These are phyloP conservation scores for Megacollybia marginata DNA, from an alignment of 768 basidiomycete species.

Conservation along the genomic window DNA sequence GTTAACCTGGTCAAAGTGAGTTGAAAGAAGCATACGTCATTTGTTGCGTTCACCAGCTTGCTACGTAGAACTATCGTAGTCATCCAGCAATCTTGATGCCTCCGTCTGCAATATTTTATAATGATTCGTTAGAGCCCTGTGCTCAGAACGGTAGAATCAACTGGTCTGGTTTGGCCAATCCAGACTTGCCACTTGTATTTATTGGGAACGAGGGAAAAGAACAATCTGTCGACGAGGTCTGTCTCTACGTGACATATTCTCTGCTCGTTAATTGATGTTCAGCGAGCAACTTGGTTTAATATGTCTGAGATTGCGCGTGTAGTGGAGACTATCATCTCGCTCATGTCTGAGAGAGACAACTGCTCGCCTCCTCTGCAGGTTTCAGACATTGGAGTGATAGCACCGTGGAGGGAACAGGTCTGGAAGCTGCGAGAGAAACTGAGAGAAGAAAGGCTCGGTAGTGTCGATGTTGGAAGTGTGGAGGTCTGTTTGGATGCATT, in stretches of 20 bases:
- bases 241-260: constrained; percentile 1
- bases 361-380: constrained; percentile 33
- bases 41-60: background rate
- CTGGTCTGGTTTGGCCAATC: constrained; percentile 34
- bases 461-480: constrained; percentile 45
- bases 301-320: constrained; percentile 35
- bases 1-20: constrained; percentile 38
- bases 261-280: background rate
- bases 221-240: constrained; percentile 39
- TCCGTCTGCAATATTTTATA: constrained; percentile 46
- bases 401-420: constrained; percentile 46
- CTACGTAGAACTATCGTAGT: constrained; percentile 36
- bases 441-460: constrained; percentile 30
- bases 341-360: constrained; percentile 26
- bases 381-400: constrained; percentile 41
- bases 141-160: constrained; percentile 33
- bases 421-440: constrained; percentile 41
- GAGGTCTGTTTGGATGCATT: constrained; percentile 25
- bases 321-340: constrained; percentile 29
- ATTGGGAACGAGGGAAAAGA: constrained; percentile 33
- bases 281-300: constrained; percentile 46
- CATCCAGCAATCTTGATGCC: constrained; percentile 49
- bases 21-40: constrained; percentile 1
- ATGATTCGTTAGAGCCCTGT: constrained; percentile 38
- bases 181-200: constrained; percentile 35